These are phyloP conservation scores for Hylodesmum podocarpum DNA, from an alignment of 306 rosid species.

Conservation along the genomic window DNA sequence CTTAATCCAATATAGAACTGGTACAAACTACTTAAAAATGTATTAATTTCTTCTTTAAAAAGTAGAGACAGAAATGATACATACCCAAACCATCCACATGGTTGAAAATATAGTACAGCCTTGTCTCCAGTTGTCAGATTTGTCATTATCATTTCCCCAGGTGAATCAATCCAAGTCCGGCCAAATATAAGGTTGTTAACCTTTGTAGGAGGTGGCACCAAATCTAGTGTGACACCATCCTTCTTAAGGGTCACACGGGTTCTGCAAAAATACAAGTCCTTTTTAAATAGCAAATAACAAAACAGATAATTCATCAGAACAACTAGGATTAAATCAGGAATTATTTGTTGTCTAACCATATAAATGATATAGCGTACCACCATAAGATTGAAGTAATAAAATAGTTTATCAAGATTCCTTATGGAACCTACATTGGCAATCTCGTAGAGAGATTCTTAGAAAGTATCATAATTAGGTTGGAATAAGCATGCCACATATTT, in stretches of 20 bases:
- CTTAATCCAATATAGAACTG: background rate
- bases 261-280: slow-evolving; percentile 44
- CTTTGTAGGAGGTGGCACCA: slow-evolving; percentile 95
- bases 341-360: background rate
- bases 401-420: slow-evolving; percentile 17
- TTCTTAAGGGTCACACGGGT: slow-evolving; percentile 82
- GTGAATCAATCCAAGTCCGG: slow-evolving; percentile 93
- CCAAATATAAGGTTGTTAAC: slow-evolving; percentile 92
- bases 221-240: slow-evolving; percentile 76
- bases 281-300: slow-evolving; percentile 17
- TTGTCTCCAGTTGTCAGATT: slow-evolving; percentile 88
- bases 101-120: slow-evolving; percentile 85
- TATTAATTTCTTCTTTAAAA: background rate
- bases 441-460: slow-evolving; percentile 23
- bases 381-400: background rate
- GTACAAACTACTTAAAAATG: background rate
- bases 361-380: background rate
- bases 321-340: slow-evolving; percentile 11
- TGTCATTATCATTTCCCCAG: slow-evolving; percentile 90
- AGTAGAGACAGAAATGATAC: slow-evolving; percentile 25
- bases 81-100: slow-evolving; percentile 97
- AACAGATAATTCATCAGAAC: slow-evolving; percentile 4
- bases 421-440: slow-evolving; percentile 14
- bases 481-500: slow-evolving; percentile 10
- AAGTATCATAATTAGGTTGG: slow-evolving; percentile 18